These are phyloP conservation scores for Entomortierella chlamydospora DNA, from an alignment of 192 early-diverging fungal genomes.

Conservation along the genomic window DNA sequence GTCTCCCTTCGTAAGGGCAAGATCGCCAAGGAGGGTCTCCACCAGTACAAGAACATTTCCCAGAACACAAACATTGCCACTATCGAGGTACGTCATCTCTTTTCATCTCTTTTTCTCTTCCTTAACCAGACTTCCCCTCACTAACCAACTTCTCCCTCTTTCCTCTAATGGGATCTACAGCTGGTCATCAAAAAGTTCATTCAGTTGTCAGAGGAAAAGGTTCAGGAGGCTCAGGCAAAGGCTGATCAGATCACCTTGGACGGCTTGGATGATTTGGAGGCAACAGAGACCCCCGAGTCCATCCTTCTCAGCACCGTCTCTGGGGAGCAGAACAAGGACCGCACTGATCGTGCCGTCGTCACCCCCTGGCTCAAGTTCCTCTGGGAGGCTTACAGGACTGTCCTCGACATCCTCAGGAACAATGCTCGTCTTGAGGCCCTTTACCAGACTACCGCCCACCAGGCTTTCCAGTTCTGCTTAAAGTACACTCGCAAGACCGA, in stretches of 20 bases:
- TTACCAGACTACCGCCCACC: slow-evolving; percentile 90
- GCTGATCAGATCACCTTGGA: slow-evolving; percentile 91
- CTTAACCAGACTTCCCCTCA: neutral
- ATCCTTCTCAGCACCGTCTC: slow-evolving; percentile 96
- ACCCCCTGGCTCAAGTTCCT: slow-evolving; percentile 99
- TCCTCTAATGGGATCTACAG: slow-evolving; percentile 45
- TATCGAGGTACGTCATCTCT: slow-evolving; percentile 72
- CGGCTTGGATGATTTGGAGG: slow-evolving; percentile 94
- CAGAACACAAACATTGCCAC: slow-evolving; percentile 93
- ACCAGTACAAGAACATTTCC: slow-evolving; percentile 98
- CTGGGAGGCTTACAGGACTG: slow-evolving; percentile 99
- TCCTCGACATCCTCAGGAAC: slow-evolving; percentile 96
- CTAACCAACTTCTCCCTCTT: neutral
- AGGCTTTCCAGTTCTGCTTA: slow-evolving; percentile 97
- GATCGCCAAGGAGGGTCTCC: slow-evolving; percentile 94
- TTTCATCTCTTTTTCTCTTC: slow-evolving; percentile 4
- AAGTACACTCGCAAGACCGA: slow-evolving; percentile 97
- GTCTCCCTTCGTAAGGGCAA: slow-evolving; percentile 91
- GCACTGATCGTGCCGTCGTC: slow-evolving; percentile 97
- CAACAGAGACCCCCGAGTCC: slow-evolving; percentile 95
- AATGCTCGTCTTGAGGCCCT: slow-evolving; percentile 93
- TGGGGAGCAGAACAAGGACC: slow-evolving; percentile 93
- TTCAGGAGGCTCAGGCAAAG: slow-evolving; percentile 90
- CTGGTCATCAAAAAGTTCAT: slow-evolving; percentile 89
- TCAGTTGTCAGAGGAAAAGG: slow-evolving; percentile 86